Conservation (phyloP, 2,329 filamentous ascomycete genomes). For the Ceratocystis papillata region DNA sequence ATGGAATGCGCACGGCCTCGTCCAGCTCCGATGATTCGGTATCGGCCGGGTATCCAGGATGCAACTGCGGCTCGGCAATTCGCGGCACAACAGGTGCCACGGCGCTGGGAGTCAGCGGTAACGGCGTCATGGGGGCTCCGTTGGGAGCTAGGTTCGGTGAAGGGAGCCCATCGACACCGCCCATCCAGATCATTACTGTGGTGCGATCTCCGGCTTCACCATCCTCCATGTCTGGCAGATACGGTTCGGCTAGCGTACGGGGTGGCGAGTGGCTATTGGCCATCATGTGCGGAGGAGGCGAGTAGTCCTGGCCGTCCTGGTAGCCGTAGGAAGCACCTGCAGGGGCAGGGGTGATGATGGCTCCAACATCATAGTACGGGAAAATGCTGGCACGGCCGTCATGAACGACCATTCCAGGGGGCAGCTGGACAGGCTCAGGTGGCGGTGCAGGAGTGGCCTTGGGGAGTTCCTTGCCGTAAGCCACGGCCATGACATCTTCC, state of each 20-base stretch:
- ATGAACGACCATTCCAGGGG: constrained; percentile 15
- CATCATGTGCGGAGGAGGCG: background rate
- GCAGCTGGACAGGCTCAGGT: constrained; percentile 13
- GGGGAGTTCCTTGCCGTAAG: constrained; percentile 14
- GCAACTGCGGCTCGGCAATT: background rate
- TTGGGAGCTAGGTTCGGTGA: background rate
- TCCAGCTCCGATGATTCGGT: constrained; percentile 5
- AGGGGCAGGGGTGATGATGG: constrained; percentile 8
- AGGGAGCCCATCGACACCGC: constrained; percentile 4
- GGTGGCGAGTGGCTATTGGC: constrained; percentile 3
- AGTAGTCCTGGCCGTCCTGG: constrained; percentile 16
- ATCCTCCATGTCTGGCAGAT: background rate
- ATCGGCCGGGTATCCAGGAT: constrained; percentile 3
- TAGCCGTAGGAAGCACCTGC: constrained; percentile 17
- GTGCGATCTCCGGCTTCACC: constrained; percentile 9
- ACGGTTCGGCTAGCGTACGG: background rate
- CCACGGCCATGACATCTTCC: constrained; percentile 20
- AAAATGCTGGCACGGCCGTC: constrained; percentile 17
- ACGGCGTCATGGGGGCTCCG: background rate
- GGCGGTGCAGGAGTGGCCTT: background rate
- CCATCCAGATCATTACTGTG: constrained; percentile 24
- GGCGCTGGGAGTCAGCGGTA: constrained; percentile 15
- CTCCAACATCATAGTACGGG: constrained; percentile 14
- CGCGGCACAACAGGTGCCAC: constrained; percentile 2
- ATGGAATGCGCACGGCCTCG: constrained; percentile 17